A percentile compares a stretch with the other conserved stretches of the same genome.
Evolutionary conservation across 345 rosid species (phyloP).

Genomic region (Luvunga scandens): DNA sequence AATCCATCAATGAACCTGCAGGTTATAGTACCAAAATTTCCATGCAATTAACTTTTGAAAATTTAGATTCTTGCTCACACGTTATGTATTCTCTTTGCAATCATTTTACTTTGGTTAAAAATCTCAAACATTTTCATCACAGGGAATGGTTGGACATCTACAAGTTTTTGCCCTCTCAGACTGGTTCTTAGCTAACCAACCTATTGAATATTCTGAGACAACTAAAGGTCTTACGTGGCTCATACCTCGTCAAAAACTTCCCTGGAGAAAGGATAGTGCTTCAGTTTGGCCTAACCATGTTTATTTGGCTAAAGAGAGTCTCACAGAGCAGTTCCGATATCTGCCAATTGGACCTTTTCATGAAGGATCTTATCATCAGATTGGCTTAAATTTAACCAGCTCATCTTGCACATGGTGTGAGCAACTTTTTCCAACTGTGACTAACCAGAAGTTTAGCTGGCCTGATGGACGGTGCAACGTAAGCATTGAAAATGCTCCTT

Average conservation of each 20-base stretch:
- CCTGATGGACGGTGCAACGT: slow-evolving; percentile 22
- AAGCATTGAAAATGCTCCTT: slow-evolving; percentile 35
- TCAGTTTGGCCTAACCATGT: slow-evolving; percentile 35
- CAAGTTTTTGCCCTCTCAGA: slow-evolving; percentile 58
- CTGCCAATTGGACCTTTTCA: not conserved
- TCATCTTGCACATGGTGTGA: slow-evolving; percentile 3
- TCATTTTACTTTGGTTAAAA: not conserved
- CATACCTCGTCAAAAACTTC: slow-evolving; percentile 53
- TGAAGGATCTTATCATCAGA: slow-evolving; percentile 5
- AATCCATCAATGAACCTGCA: slow-evolving; percentile 41
- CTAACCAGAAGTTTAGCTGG: slow-evolving; percentile 16
- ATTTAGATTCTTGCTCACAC: not conserved
- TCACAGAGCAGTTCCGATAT: not conserved
- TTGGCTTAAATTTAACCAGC: slow-evolving; percentile 4
- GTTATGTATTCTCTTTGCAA: not conserved
- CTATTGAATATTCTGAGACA: slow-evolving; percentile 57
- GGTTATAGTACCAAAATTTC: slow-evolving; percentile 10
- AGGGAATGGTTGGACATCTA: slow-evolving; percentile 60
- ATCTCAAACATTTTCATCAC: not conserved
- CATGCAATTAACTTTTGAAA: not conserved
- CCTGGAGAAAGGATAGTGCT: slow-evolving; percentile 42
- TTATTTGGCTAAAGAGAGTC: slow-evolving; percentile 17
- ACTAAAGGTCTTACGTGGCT: slow-evolving; percentile 55
- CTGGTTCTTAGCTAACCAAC: slow-evolving; percentile 42
- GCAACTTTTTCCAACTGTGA: slow-evolving; percentile 9